These are phyloP conservation scores for Drechslerella stenobrocha DNA, from an alignment of 2,329 filamentous ascomycete species.

Conservation along the genomic window DNA sequence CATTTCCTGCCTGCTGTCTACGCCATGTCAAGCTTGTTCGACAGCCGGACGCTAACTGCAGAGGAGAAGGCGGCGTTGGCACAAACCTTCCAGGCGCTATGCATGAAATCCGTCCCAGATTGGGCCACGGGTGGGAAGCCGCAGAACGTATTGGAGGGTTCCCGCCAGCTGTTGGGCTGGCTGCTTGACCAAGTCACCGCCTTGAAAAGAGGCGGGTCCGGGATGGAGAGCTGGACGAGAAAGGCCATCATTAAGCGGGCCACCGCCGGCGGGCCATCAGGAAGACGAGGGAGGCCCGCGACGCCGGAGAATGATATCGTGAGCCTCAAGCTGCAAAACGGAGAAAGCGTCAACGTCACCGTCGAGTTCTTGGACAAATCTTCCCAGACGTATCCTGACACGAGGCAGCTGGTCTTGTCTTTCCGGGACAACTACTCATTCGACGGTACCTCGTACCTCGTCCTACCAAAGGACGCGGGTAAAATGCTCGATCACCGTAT, in stretches of 20 bases:
- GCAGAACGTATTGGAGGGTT: slow-evolving; percentile 40
- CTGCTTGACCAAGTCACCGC: slow-evolving; percentile 40
- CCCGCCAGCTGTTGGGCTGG: slow-evolving; percentile 40
- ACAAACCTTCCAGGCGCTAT: slow-evolving; percentile 43
- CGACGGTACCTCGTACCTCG: slow-evolving; percentile 39
- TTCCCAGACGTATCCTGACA: slow-evolving; percentile 20
- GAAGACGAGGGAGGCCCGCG: slow-evolving; percentile 18
- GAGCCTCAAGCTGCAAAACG: slow-evolving; percentile 22
- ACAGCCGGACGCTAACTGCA: slow-evolving; percentile 21
- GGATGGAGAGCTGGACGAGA: slow-evolving; percentile 40
- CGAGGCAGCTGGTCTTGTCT: slow-evolving; percentile 26
- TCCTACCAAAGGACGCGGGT: slow-evolving; percentile 35
- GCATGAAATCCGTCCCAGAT: slow-evolving; percentile 31
- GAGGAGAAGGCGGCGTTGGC: slow-evolving; percentile 42
- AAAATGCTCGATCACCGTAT: slow-evolving; percentile 34
- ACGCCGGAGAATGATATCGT: slow-evolving; percentile 38
- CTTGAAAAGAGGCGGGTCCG: slow-evolving; percentile 38
- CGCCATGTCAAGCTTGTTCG: slow-evolving; percentile 39
- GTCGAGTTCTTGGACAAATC: slow-evolving; percentile 38
- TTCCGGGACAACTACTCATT: slow-evolving; percentile 30
- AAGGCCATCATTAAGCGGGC: slow-evolving; percentile 41
- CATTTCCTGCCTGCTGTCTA: slow-evolving; percentile 42
- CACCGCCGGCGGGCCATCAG: background rate
- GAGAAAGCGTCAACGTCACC: slow-evolving; percentile 37
- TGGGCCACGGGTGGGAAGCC: slow-evolving; percentile 35